Evolutionary conservation across 129 eudicot species (phyloP).

Genomic region (Ambrosia trifida): DNA sequence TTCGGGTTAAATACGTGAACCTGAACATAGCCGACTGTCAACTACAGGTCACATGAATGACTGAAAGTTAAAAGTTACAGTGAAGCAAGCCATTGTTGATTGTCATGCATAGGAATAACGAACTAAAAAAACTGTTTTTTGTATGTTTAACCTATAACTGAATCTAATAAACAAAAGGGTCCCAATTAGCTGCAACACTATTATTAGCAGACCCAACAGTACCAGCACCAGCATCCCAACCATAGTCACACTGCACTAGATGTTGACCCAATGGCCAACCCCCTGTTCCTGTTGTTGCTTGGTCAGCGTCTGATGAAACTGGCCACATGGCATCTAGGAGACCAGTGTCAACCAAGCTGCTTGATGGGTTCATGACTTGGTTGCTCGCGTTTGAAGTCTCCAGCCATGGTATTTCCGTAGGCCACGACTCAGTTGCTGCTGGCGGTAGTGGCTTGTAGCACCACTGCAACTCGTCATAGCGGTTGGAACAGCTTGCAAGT

Average conservation of each 20-base stretch:
- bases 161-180: constrained; percentile 37
- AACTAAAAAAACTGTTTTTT: constrained; percentile 3
- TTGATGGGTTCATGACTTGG: constrained; percentile 15
- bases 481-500: not conserved
- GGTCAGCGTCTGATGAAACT: constrained; percentile 2
- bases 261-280: constrained; percentile 37
- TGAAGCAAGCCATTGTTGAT: constrained; percentile 10
- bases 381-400: constrained; percentile 11
- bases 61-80: constrained; percentile 1
- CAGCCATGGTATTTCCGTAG: constrained; percentile 27
- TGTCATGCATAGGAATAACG: constrained; percentile 13
- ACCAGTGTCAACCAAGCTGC: constrained; percentile 19
- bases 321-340: constrained; percentile 34
- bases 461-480: not conserved
- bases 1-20: no score
- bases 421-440: constrained; percentile 23
- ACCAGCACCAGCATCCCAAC: constrained; percentile 22
- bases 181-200: constrained; percentile 33
- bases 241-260: constrained; percentile 19
- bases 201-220: not conserved
- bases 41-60: constrained; percentile 12
- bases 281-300: constrained; percentile 11
- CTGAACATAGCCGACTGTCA: no score
- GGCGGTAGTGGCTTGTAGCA: constrained; percentile 32
- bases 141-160: constrained; percentile 30